Conservation (phyloP, 192 early-diverging fungal genomes). For the Radiomyces spectabilis region DNA sequence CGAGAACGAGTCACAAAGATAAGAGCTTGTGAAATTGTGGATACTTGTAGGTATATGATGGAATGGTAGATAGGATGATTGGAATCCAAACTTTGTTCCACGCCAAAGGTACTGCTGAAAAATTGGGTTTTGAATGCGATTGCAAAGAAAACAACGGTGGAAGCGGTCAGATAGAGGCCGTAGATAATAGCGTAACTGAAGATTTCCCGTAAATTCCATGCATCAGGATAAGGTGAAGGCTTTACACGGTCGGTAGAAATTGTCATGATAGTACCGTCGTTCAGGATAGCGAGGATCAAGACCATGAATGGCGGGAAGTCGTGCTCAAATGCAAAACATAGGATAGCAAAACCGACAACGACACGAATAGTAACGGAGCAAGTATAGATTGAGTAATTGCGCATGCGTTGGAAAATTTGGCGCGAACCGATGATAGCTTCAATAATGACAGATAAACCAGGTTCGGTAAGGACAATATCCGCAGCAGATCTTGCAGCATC, state of each 20-base stretch:
- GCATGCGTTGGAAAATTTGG: constrained; percentile 94
- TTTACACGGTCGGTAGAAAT: constrained; percentile 80
- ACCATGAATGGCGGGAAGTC: constrained; percentile 77
- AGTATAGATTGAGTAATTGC: constrained; percentile 82
- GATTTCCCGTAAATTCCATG: constrained; percentile 85
- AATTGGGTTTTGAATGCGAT: constrained; percentile 52
- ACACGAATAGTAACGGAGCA: constrained; percentile 79
- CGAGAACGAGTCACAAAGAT: constrained; percentile 70
- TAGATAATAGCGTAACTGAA: constrained; percentile 77
- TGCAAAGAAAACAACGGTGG: constrained; percentile 63
- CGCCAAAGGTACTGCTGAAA: constrained; percentile 39
- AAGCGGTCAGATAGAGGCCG: constrained; percentile 72
- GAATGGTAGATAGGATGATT: constrained; percentile 63
- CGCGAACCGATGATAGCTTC: constrained; percentile 85
- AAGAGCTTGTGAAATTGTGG: constrained; percentile 64
- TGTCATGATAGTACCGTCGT: constrained; percentile 87
- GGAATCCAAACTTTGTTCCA: constrained; percentile 25
- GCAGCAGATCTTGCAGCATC: constrained; percentile 70
- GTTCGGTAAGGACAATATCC: constrained; percentile 66
- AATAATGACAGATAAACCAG: constrained; percentile 79
- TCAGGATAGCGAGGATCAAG: constrained; percentile 80
- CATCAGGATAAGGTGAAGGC: constrained; percentile 70
- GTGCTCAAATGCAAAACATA: constrained; percentile 68
- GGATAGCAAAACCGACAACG: constrained; percentile 58
- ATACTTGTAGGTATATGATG: constrained; percentile 72